These are phyloP conservation scores for Xylaria curta DNA, from an alignment of 495 filamentous ascomycete genomes.

Conservation along the genomic window DNA sequence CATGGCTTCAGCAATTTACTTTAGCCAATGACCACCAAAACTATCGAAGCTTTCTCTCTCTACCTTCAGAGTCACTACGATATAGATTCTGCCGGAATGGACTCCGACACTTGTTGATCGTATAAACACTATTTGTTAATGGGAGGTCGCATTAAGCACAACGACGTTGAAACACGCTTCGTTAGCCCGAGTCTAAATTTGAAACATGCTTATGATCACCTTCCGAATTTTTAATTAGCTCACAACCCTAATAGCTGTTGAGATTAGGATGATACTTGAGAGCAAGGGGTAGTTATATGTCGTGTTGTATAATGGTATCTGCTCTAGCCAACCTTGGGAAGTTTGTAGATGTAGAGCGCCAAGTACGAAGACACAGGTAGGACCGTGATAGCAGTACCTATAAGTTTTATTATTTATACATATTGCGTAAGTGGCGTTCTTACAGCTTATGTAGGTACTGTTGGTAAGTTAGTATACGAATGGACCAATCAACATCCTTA, in stretches of 20 bases:
- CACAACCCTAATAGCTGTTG: neutral
- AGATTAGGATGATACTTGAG: neutral
- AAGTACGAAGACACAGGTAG: neutral
- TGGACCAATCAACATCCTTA: neutral
- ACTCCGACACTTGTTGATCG: neutral
- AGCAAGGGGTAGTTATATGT: neutral
- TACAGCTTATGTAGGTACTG: neutral
- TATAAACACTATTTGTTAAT: neutral
- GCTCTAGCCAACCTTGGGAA: neutral
- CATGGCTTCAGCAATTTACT: neutral
- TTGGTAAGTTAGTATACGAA: neutral
- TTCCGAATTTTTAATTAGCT: neutral
- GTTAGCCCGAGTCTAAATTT: neutral
- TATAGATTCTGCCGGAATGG: neutral
- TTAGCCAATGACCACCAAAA: neutral
- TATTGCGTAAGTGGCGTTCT: slow-evolving; percentile 11
- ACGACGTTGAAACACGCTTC: neutral
- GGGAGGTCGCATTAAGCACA: neutral
- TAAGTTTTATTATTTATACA: neutral
- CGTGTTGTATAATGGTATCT: neutral
- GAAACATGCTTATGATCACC: neutral
- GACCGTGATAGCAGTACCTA: neutral
- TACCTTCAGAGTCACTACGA: neutral
- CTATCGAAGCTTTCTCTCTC: neutral
- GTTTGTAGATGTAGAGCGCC: neutral